Evolutionary conservation across 148 eudicot genomes (phyloP).

Genomic region (Arctostaphylos glauca): DNA sequence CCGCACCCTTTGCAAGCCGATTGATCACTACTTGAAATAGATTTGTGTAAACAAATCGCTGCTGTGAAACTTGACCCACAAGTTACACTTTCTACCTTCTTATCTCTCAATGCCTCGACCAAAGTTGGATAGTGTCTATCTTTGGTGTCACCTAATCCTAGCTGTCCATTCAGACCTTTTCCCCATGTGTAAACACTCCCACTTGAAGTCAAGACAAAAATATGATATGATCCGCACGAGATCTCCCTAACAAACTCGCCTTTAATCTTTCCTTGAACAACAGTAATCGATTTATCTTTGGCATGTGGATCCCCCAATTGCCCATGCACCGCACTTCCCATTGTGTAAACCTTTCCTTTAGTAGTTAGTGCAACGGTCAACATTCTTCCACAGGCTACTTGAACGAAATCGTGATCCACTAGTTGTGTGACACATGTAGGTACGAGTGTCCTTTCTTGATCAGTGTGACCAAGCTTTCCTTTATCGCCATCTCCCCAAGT

Average conservation of each 20-base stretch:
- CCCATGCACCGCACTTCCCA: conserved; percentile 40
- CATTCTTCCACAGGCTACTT: conserved; percentile 36
- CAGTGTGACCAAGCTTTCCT: conserved; percentile 43
- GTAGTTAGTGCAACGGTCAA: conserved; percentile 31
- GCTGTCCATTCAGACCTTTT: conserved; percentile 41
- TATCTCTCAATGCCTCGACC: conserved; percentile 35
- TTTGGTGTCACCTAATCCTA: conserved; percentile 34
- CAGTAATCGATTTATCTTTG: conserved; percentile 28
- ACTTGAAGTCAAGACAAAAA: conserved; percentile 29
- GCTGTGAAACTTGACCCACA: conserved; percentile 42
- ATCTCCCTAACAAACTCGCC: conserved; percentile 32
- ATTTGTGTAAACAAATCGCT: conserved; percentile 41
- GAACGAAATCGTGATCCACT: conserved; percentile 33
- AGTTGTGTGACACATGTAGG: conserved; percentile 37
- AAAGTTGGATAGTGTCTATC: conserved; percentile 35
- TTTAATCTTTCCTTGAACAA: conserved; percentile 38
- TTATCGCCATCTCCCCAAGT: conserved; percentile 53
- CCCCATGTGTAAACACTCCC: conserved; percentile 46
- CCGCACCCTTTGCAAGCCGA: conserved; percentile 37
- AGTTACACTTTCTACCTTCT: conserved; percentile 32
- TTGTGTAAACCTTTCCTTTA: conserved; percentile 35
- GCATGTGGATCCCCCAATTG: conserved; percentile 37
- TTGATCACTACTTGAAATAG: conserved; percentile 32
- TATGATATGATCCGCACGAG: conserved; percentile 35
- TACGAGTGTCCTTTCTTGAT: conserved; percentile 31